Evolutionary conservation across 2,329 filamentous ascomycete genomes (phyloP).

Genomic region (Chrysosporium keratinophilum): DNA sequence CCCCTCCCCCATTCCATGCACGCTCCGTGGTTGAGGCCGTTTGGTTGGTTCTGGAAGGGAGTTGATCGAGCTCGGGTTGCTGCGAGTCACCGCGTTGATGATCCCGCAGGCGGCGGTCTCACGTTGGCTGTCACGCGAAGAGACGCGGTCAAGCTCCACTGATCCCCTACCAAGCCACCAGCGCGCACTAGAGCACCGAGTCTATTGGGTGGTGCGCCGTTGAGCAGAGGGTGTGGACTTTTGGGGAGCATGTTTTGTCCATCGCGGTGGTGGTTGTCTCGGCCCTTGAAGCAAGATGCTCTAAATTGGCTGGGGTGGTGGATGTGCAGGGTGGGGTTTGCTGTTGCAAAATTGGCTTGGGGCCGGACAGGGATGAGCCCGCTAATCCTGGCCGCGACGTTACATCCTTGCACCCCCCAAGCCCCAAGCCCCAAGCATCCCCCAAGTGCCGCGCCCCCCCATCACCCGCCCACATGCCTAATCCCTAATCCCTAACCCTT

Average conservation of each 20-base stretch:
- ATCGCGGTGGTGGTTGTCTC: background rate
- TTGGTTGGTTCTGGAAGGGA: background rate
- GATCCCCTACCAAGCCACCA: slow-evolving; percentile 1
- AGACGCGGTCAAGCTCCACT: slow-evolving; percentile 6
- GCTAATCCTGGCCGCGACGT: slow-evolving; percentile 1
- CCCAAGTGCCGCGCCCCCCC: slow-evolving; percentile 12
- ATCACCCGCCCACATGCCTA: background rate
- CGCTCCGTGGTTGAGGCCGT: too few relatives aligned
- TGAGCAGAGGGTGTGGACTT: background rate
- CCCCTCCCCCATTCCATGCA: background rate
- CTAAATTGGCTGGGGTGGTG: background rate
- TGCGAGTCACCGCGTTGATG: background rate
- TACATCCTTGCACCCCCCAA: slow-evolving; percentile 14
- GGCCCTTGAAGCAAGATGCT: background rate
- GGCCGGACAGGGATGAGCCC: slow-evolving; percentile 8
- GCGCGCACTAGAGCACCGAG: background rate
- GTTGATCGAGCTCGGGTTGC: background rate
- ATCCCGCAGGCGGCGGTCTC: background rate
- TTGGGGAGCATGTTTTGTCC: background rate
- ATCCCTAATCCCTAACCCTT: background rate
- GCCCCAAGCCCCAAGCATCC: background rate
- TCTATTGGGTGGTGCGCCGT: slow-evolving; percentile 8
- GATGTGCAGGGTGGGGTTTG: background rate
- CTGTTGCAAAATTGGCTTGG: slow-evolving; percentile 5
- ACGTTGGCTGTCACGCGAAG: background rate